Base-by-base conservation (phyloP, 352 stramenopile genomes). In the Globisporangium nodosum region DNA sequence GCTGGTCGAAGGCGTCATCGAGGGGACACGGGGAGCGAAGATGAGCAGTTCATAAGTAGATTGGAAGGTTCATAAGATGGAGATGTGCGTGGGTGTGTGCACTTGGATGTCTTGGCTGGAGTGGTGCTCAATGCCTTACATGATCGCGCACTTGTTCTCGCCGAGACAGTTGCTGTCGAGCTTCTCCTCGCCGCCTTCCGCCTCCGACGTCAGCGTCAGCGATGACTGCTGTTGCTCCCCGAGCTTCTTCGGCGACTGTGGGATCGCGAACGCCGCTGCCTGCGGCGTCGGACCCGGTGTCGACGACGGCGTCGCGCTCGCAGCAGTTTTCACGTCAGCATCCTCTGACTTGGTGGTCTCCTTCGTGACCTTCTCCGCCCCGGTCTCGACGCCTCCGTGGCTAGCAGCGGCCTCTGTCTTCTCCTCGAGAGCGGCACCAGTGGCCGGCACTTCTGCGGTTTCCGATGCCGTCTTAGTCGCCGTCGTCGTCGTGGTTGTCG, bases 91-190 rank as follows among this genome's bases (percentile, higher is more conserved):
- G 37, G 8, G 27, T 49, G 18, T 40, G 24, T 50, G 47, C 21
- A 46, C 20, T 37, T 43, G 16, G 15, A 9, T 45, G 12, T 43
- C 37, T n/a, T 21, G 11, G 13, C 15, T 52, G 45, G 11, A 30
- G 24, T 4, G 3, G n/a, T 48, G 56, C 7, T 55, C 1, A 18
- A 40, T 33, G 9, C 24, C 45, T 51, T 76, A 88, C 78, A 87
- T 87, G 74, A 88, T 54, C 60, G 58, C 56, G 72, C 78, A 88
- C 55, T 69, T 69, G 54, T 65, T 59, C 58, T 66, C 74, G 16
- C 58, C 58, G 35, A 64, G 46, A 48, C 77, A 83, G 18, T 62
- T 63, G 48, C 73, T 73, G 47, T 84, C 65, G 11, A 87, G 33
- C 42, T 61, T 66, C 49, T 73, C 69, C 12, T 71, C 64, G 11